Conservation (phyloP, 108 stramenopile species). For the Aurantiochytrium sp. region DNA sequence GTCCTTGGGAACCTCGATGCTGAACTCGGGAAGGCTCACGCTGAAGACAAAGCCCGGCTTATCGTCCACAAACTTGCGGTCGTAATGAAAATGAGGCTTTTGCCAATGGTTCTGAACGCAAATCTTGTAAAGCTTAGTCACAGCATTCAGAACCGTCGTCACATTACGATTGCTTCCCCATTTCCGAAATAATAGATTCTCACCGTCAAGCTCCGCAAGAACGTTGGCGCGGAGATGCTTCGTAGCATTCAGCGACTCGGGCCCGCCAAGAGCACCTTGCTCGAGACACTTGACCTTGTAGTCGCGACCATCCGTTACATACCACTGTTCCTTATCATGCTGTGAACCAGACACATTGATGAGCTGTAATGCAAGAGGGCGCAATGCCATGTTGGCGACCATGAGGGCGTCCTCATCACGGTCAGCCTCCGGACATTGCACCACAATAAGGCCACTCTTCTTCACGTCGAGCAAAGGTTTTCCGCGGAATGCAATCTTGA, state of each 20-base stretch:
- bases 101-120: neutral
- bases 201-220: neutral
- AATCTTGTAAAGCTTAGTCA: neutral
- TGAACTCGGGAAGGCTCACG: neutral
- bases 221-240: neutral
- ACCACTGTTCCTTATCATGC: neutral
- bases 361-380: neutral
- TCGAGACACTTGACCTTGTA: constrained; percentile 17
- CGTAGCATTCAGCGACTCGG: neutral
- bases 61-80: neutral
- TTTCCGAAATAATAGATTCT: neutral
- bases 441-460: neutral
- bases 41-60: neutral
- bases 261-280: neutral
- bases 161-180: neutral
- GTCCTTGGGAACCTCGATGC: neutral
- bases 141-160: neutral
- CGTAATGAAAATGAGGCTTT: neutral
- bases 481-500: neutral
- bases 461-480: neutral
- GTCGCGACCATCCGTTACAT: neutral
- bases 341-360: neutral
- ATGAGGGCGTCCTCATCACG: neutral
- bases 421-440: neutral
- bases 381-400: neutral